These are phyloP conservation scores for Metschnikowia henanensis DNA, from an alignment of 805 yeast species.

Conservation along the genomic window DNA sequence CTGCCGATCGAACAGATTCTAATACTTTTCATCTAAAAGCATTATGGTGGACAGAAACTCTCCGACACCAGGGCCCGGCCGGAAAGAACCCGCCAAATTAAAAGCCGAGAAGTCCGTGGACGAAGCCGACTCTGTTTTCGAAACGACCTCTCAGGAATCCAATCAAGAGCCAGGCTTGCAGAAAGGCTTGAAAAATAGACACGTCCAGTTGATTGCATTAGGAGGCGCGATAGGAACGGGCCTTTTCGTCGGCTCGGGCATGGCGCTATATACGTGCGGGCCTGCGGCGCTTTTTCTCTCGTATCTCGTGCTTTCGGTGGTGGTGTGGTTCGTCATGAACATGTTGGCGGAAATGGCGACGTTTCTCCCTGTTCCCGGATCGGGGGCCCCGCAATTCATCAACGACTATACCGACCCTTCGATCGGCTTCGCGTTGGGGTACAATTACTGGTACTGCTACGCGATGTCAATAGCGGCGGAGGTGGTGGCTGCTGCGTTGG, in stretches of 20 bases:
- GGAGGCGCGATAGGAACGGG: conserved; percentile 26
- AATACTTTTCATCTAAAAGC: too few relatives aligned
- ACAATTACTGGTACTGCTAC: conserved; percentile 23
- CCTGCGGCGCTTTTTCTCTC: conserved; percentile 21
- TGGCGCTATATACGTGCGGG: conserved; percentile 17
- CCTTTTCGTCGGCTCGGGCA: conserved; percentile 22
- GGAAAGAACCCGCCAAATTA: neutral
- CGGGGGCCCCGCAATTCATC: conserved; percentile 22
- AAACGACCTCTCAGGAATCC: conserved; percentile 16
- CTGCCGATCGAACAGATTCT: too few relatives aligned
- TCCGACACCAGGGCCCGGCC: neutral
- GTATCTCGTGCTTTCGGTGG: conserved; percentile 17
- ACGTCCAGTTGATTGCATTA: conserved; percentile 23
- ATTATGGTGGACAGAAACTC: neutral
- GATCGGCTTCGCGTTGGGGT: conserved; percentile 22
- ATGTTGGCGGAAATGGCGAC: conserved; percentile 24
- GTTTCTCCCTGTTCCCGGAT: conserved; percentile 22
- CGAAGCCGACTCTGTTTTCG: conserved; percentile 2
- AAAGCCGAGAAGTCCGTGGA: neutral
- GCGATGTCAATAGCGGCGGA: conserved; percentile 21
- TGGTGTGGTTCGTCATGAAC: conserved; percentile 24
- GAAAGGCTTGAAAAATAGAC: conserved; percentile 23
- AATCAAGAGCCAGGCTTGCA: conserved; percentile 14
- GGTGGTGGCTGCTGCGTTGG: conserved; percentile 20
- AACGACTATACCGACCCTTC: conserved; percentile 20